Base-by-base conservation (phyloP, 2,329 filamentous ascomycete species). In the Xylariaceae sp. region DNA sequence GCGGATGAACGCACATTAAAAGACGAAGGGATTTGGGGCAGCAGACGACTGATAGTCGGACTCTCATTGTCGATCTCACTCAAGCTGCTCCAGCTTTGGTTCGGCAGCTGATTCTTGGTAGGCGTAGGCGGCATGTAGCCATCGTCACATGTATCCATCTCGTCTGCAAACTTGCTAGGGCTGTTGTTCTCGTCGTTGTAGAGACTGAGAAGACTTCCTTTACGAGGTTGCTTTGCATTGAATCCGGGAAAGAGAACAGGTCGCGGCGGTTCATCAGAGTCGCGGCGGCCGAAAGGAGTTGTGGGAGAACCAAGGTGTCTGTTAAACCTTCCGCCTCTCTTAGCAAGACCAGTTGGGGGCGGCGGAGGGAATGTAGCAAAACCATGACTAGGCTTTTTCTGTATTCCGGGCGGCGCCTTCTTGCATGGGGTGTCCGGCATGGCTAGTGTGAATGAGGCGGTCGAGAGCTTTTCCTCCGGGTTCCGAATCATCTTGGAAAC, bases 401-500 rank as follows among this genome's bases (percentile, higher is more conserved):
- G 56, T 11, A 63, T 10, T 17, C 53, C 51, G n/a, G 58, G 53
- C 6, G 60, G 56, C 11, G 45, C 49, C 71, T 94, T 92, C 78
- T 97, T 99, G 75, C 94, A 97, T 1, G 94, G 94, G 1, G 94
- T 99, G 71, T 97, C 94, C 0, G 94, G 93, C 80, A 96, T 92
- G 35, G 83, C 82, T 17, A 59, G 64, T 30, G 66, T 66, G 37
- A 69, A 84, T 77, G 70, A 88, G 86, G 74, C 81, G 73, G 74
- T 65, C 77, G 75, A 70, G 78, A 75, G 64, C 73, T 78, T 82
- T 55, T 90, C 83, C 66, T 97, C 90, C 0, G 87, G 83, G 72
- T 90, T 87, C 59, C 90, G 87, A 70, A 94, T 95, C 74, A 95
- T 90, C 77, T 99, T 99, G 9, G 94, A 97, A 56, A 99, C 88